A percentile compares a stretch with the other conserved stretches of the same genome.
Evolutionary conservation across 2,329 filamentous ascomycete genomes (phyloP).

Genomic region (Sarocladium kiliense): DNA sequence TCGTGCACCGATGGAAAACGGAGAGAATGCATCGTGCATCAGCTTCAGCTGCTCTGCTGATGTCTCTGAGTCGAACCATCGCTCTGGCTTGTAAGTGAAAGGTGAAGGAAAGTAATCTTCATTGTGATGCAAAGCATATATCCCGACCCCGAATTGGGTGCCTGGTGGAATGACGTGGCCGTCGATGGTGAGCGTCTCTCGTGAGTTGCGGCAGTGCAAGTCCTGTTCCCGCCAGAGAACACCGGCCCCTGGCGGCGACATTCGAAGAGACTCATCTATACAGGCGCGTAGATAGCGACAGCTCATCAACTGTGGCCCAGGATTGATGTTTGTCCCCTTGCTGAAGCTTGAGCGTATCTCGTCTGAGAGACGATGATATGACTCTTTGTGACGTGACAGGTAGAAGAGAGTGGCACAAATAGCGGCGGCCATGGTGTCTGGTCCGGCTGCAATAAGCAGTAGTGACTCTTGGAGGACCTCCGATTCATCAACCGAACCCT

Average conservation of each 20-base stretch:
- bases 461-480: background rate
- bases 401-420: constrained; percentile 12
- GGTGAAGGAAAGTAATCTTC: background rate
- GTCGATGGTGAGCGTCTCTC: constrained; percentile 7
- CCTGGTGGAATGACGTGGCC: constrained; percentile 11
- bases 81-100: background rate
- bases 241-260: constrained; percentile 13
- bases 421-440: constrained; percentile 9
- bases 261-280: constrained; percentile 24
- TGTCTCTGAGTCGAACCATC: background rate
- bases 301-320: constrained; percentile 15
- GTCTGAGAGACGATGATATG: constrained; percentile 18
- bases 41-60: background rate
- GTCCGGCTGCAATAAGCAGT: constrained; percentile 15
- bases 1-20: constrained; percentile 8
- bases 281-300: constrained; percentile 35
- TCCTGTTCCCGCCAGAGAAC: background rate
- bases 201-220: background rate
- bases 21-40: constrained; percentile 8
- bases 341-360: constrained; percentile 30
- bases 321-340: constrained; percentile 24
- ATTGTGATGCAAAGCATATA: constrained; percentile 15
- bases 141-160: constrained; percentile 11
- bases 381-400: constrained; percentile 6
- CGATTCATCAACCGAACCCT: background rate